These are phyloP conservation scores for Termitomyces sp. DNA, from an alignment of 768 basidiomycete genomes.

Conservation along the genomic window DNA sequence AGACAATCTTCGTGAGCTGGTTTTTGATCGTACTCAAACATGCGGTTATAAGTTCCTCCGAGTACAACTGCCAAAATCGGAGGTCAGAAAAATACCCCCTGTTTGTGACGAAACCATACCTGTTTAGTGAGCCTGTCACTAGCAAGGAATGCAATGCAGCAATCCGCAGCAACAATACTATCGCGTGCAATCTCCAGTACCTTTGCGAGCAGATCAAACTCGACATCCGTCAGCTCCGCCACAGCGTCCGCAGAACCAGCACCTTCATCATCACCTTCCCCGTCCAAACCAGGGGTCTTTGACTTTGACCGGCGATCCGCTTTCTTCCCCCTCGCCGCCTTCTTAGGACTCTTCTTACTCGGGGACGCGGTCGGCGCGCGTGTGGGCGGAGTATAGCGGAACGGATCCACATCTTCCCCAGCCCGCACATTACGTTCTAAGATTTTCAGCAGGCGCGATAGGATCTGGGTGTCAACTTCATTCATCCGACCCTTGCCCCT, in stretches of 20 bases:
- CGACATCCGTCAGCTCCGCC: constrained; percentile 37
- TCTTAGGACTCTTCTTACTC: constrained; percentile 50
- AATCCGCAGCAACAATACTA: constrained; percentile 81
- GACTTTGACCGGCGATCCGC: constrained; percentile 43
- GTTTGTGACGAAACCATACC: constrained; percentile 36
- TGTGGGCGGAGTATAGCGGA: constrained; percentile 35
- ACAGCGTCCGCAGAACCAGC: constrained; percentile 18
- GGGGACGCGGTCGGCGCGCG: constrained; percentile 34
- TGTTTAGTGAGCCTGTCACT: constrained; percentile 84
- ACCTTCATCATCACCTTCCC: constrained; percentile 30
- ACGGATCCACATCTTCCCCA: constrained; percentile 75
- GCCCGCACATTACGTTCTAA: constrained; percentile 77
- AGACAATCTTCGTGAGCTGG: constrained; percentile 75
- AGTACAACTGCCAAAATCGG: constrained; percentile 64
- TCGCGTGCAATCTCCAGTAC: constrained; percentile 64
- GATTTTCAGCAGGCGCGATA: constrained; percentile 71
- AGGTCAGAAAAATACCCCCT: background rate
- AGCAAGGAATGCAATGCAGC: constrained; percentile 73
- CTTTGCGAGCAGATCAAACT: constrained; percentile 50
- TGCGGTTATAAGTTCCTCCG: constrained; percentile 85
- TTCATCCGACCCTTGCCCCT: constrained; percentile 56
- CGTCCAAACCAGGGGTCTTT: constrained; percentile 33
- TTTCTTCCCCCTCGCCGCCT: constrained; percentile 36
- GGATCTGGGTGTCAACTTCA: constrained; percentile 60
- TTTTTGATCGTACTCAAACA: constrained; percentile 80